Evolutionary conservation across 208 protist species (phyloP), one percentile per base, ranked within the genome.

Genomic region (Herpetomonas tarakana): DNA sequence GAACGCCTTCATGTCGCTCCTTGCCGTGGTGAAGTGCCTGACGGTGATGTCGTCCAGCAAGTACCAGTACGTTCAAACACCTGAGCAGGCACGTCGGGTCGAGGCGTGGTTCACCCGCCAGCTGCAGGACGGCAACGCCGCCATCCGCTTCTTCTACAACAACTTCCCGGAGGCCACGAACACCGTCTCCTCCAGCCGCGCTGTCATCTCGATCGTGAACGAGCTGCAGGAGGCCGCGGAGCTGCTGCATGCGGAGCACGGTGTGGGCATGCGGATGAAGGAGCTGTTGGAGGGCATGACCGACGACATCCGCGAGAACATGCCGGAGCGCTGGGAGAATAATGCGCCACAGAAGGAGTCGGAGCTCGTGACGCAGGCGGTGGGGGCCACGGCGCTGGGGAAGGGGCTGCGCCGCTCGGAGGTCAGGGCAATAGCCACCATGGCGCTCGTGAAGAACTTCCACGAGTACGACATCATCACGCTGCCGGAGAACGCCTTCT

Each of bases 1-100:
- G 78, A 88, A 88, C 56, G 85, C 78, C n/a, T 88, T 92, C 65
- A 84, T 92, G 64, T 68, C 68, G 26, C 74, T 92, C 9, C 81
- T 92, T 52, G 79, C 85, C 9, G 71, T 92, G 46, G 74, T 74
- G 52, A 73, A 85, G 65, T 88, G 81, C 44, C 59, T 92, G 22
- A 69, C 65, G 2, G 65, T 61, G 18, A 58, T 92, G 29, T 56
- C 64, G 4, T 60, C 64, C 16, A 74, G 86, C 22, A 88, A 86
- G 79, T 86, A 82, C 52, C 74, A 81, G 56, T 81, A 83, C 58
- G 71, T 69, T 0, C 66, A 56, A 28, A 77, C 64, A 29, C 68
- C 68, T 24, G 39, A 47, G 31, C 79, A 92, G 65, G 78, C 78
- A 29, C 44, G 56, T 25, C 81, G 78, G 27, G 74, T 92, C 19